Base-by-base conservation (phyloP, 768 basidiomycete genomes). In the Kwoniella mangroviensis region DNA sequence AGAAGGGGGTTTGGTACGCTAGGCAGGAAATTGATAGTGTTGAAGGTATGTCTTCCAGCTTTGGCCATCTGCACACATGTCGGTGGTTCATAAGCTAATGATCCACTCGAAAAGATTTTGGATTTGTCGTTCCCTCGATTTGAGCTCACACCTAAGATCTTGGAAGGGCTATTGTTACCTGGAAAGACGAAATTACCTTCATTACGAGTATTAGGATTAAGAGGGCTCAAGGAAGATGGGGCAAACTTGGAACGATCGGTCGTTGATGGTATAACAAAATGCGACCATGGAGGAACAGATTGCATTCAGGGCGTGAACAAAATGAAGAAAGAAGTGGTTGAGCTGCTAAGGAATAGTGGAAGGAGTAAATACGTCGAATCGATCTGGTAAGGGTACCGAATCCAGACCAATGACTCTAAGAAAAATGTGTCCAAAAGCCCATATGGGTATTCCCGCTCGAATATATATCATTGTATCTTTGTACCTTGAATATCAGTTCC, bases 21-120 rank as follows among this genome's bases (percentile, higher is more conserved):
- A 10, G 74, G 68, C 1, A 68, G 73, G 53, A 75, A 64, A 62
- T 55, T 78, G 41, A 67, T 75, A 15, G 74, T 78, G 5, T 57
- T 78, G 0, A 63, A 41, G 42, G 76, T 75, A 51, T 45, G 74
- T 68, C 17, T 21, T 43, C 24, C 17, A 15, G 19, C 28, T 57
- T 3, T 13, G 3, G 22, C 9, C 51, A 3, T 42, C 0, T 51
- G 26, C 6, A 34, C 34, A 34, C 34, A 34, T 34, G 34, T 0
- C 34, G 63, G 28, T 52, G 45, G 55, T 7, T 4, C 19, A n/a
- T n/a, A 49, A 21, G n/a, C 43, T 10, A 11, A 13, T 45, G 15
- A 2, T 26, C 10, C 52, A 40, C 10, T 2, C 34, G 22, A 17
- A 22, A 6, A 75, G 74, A 65, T 71, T 22, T 55, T 75, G 17